Evolutionary conservation across 2,329 filamentous ascomycete genomes (phyloP), one percentile per base, ranked within the genome.

Genomic region (Penicillium olsonii): DNA sequence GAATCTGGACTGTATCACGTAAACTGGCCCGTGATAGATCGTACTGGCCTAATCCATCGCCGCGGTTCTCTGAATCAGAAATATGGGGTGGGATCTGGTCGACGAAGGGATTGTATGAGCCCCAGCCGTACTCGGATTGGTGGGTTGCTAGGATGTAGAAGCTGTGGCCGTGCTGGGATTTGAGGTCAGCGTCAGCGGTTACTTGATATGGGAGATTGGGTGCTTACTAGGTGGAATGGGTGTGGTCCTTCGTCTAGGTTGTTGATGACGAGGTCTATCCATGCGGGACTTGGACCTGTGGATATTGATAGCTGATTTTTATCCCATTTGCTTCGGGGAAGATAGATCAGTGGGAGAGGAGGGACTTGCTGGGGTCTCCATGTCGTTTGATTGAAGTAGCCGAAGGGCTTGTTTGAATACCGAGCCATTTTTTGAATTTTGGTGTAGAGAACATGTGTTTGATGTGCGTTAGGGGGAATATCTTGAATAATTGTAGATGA

Each of bases 1-100:
- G 69, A 3, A 84, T 77, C 54, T 81, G 74, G 10, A 83, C 63
- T 0, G 76, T 80, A 54, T 84, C 82, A 37, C 81, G 69, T 2
- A 78, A 70, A 70, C 77, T 80, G 2, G 65, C 66, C 4, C 48
- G 57, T 11, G 62, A 56, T 12, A 64, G 52, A 33, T 69, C 50
- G 26, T 68, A 68, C 1, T 51, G 48, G 48, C 7, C 68, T n/a
- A n/a, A n/a, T n/a, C n/a, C n/a, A n/a, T n/a, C n/a, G n/a, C n/a
- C n/a, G n/a, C n/a, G n/a, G n/a, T n/a, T n/a, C n/a, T n/a, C 26
- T 12, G 66, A 69, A n/a, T 59, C 57, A 18, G 59, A 42, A 14
- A 56, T 39, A n/a, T 55, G 63, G 1, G 62, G 61, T 9, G 61
- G 63, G 20, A 31, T 38, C 10, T 54, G n/a, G 35, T 62, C 57